phyloP scores from a whole-genome alignment of 176 grass and related monocot species.

The Carex myosuroides region DNA sequence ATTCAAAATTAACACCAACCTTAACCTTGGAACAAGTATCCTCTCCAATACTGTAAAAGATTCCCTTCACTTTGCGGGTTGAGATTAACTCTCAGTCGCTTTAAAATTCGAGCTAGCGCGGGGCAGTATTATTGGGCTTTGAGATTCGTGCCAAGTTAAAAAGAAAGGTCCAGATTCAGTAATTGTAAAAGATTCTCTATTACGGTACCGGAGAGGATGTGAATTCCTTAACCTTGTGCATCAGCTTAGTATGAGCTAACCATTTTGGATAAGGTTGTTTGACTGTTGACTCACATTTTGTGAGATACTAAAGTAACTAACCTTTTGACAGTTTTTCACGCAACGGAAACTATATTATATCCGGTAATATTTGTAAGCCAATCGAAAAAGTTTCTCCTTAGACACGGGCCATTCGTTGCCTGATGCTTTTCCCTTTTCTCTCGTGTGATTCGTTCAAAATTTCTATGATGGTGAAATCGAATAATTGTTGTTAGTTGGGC shows the following conservation, averaged over 20 bases:
- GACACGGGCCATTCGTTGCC: background rate
- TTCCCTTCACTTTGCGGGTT: too few species aligned
- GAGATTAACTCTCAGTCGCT: too few species aligned
- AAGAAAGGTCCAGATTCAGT: too few species aligned
- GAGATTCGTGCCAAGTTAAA: too few species aligned
- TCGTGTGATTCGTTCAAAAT: background rate
- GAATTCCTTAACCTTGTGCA: background rate
- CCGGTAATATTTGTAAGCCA: background rate
- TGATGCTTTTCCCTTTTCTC: background rate
- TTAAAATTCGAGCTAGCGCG: too few species aligned
- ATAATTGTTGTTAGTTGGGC: background rate
- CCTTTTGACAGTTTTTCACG: background rate
- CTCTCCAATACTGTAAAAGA: too few species aligned
- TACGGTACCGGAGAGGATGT: too few species aligned
- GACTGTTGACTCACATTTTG: background rate
- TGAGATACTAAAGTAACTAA: background rate
- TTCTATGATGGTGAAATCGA: background rate
- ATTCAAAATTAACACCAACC: background rate
- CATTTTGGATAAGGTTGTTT: background rate
- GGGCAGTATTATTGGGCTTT: too few species aligned
- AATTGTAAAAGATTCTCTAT: too few species aligned
- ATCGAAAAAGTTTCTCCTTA: background rate
- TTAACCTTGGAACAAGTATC: too few species aligned
- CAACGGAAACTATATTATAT: background rate
- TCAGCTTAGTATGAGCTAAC: background rate